Evolutionary conservation across 352 stramenopile genomes (phyloP).

Genomic region (Pythium insidiosum): DNA sequence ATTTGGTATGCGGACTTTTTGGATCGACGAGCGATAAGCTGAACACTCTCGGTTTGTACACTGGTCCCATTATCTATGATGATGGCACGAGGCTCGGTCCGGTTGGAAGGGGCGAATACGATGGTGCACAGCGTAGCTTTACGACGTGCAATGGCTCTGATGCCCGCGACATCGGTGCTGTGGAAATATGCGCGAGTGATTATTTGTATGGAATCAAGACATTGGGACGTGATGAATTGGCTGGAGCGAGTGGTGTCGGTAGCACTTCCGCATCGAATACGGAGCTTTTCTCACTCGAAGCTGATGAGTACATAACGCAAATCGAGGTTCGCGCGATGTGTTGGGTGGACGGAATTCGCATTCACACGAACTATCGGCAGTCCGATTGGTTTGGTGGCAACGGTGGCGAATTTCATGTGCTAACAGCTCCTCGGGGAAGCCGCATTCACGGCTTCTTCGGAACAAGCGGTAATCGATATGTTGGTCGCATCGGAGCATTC

Average conservation of each 20-base stretch:
- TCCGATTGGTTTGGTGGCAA: no score
- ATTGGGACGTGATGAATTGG: conserved; percentile 20
- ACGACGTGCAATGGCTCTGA: conserved; percentile 4
- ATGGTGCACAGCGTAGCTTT: conserved; percentile 33
- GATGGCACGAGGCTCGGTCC: conserved; percentile 7
- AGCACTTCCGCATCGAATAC: no score
- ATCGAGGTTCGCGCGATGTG: conserved; percentile 47
- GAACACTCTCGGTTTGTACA: conserved; percentile 22
- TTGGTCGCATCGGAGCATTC: no score
- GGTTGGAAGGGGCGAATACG: conserved; percentile 32
- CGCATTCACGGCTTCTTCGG: no score
- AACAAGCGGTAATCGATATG: no score
- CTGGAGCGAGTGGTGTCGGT: neutral
- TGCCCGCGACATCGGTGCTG: conserved; percentile 23
- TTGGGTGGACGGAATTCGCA: conserved; percentile 56
- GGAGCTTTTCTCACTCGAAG: conserved; percentile 31
- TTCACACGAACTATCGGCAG: conserved; percentile 47
- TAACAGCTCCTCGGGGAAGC: no score
- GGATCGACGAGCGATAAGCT: conserved; percentile 24
- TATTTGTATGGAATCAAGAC: conserved; percentile 34
- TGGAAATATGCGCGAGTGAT: conserved; percentile 25
- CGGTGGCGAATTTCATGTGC: no score
- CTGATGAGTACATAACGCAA: conserved; percentile 35
- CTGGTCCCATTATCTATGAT: neutral
- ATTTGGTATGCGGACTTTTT: conserved; percentile 31